phyloP scores from a whole-genome alignment of 371 early-diverging fungal species.

The Mucor velutinosus region DNA sequence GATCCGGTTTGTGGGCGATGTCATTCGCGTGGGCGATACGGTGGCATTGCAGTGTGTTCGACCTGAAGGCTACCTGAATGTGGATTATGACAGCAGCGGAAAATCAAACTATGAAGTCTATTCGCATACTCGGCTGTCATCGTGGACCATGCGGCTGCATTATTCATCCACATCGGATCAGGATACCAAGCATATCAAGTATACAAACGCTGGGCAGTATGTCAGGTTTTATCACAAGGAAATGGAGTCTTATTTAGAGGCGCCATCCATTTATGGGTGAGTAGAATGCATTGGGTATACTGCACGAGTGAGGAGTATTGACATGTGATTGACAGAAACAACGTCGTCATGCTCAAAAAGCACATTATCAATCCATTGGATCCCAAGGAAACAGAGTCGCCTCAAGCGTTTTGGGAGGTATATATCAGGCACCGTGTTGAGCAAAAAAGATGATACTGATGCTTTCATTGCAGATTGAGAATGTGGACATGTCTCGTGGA shows the following conservation, averaged over 20 bases:
- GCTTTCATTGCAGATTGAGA: constrained; percentile 31
- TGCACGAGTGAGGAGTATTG: too few species aligned
- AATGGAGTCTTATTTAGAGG: constrained; percentile 51
- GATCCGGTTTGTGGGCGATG: constrained; percentile 60
- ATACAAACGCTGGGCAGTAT: constrained; percentile 44
- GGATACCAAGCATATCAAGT: constrained; percentile 26
- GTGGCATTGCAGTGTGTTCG: constrained; percentile 55
- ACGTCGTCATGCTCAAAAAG: constrained; percentile 29
- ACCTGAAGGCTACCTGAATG: constrained; percentile 54
- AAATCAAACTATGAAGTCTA: constrained; percentile 36
- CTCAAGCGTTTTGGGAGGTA: constrained; percentile 60
- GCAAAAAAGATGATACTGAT: not conserved
- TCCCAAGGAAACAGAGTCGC: constrained; percentile 55
- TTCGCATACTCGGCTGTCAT: constrained; percentile 35
- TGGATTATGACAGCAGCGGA: constrained; percentile 15
- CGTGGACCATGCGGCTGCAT: constrained; percentile 43
- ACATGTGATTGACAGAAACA: not conserved
- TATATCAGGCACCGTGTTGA: not conserved
- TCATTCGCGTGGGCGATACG: constrained; percentile 53
- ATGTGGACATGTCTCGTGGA: constrained; percentile 31
- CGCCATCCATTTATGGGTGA: constrained; percentile 29
- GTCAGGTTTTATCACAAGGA: constrained; percentile 63
- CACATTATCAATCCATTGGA: constrained; percentile 61
- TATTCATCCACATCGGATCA: constrained; percentile 23
- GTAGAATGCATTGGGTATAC: too few species aligned